Evolutionary conservation across 1,284 basidiomycete species (phyloP).

Genomic region (Phellopilus nigrolimitatus): DNA sequence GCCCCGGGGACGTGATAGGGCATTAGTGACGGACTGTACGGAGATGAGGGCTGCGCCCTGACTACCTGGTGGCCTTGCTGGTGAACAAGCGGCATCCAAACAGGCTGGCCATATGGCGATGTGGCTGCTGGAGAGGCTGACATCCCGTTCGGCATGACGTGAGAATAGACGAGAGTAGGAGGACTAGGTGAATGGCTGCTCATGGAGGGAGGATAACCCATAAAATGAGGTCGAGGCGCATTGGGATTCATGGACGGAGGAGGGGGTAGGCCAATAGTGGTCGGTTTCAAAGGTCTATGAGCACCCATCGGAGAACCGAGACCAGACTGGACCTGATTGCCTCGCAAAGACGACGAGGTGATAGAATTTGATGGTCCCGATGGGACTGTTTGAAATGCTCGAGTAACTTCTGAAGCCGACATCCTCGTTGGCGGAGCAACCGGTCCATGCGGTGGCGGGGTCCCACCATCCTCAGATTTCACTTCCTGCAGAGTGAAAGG

Average conservation of each 20-base stretch:
- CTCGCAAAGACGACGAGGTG: conserved; percentile 1
- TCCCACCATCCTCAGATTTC: conserved; percentile 76
- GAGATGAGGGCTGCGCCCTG: conserved; percentile 46
- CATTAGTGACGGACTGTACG: conserved; percentile 62
- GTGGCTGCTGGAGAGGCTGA: conserved; percentile 36
- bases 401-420: conserved; percentile 73
- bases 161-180: conserved; percentile 54
- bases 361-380: conserved; percentile 38
- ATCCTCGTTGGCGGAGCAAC: conserved; percentile 57
- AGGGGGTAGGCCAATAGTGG: conserved; percentile 33
- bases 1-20: conserved; percentile 51
- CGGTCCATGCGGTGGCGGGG: conserved; percentile 56
- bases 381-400: conserved; percentile 79
- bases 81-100: conserved; percentile 58
- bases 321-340: conserved; percentile 9
- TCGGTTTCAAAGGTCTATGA: conserved; percentile 28
- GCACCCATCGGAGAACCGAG: conserved; percentile 32
- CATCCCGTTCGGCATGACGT: conserved; percentile 54
- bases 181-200: conserved; percentile 60
- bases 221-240: conserved; percentile 48
- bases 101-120: conserved; percentile 51
- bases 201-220: conserved; percentile 59
- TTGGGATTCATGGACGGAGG: conserved; percentile 35
- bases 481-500: conserved; percentile 76
- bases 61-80: conserved; percentile 50